Base-by-base conservation (phyloP, 225 moss, liverwort and hornwort genomes). In the Asterella californica region DNA sequence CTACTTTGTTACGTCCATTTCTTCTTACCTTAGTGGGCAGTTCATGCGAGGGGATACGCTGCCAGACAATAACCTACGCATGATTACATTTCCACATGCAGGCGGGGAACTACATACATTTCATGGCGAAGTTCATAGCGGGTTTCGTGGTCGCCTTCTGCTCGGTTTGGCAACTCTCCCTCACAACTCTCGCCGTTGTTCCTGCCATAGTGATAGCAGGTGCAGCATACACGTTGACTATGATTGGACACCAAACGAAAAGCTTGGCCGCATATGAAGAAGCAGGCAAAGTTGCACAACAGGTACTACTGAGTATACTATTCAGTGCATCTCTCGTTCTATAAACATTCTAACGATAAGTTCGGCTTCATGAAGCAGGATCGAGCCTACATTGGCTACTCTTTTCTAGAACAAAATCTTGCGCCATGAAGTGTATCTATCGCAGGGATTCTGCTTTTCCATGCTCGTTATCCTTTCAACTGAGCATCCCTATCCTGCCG, bases 71-170 rank as follows among this genome's bases (percentile, higher is more conserved):
- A 33, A 65, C 32, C 14, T 4, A 10, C 0, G 17, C 6, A 15
- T 67, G 67, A 71, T 14, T 76, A 37, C 49, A 27, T 19, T n/a
- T 76, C 30, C 46, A 32, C 14, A 37, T 82, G 81, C 85, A 88
- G 88, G 86, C 86, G 25, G 88, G 88, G 38, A 88, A 88, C 77
- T 88, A 86, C 70, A 82, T 88, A 19, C 87, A 89, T 69, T 89
- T 82, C 36, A 85, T 87, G 87, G 87, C 89, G 2, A 89, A 81
- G 68, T 89, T 89, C 76, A 81, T 89, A 1, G 84, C 89, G 25
- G 85, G 89, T 38, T 89, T 87, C 32, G 89, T 84, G 55, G 83
- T 89, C 69, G 89, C 84, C 0, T 89, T 88, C 72, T 86, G 83
- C 73, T 88, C 89, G 42, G 86, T 89, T 24, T 89, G 89, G 89